Percentiles rank a stretch among this genome's conserved stretches.
These are phyloP conservation scores for Pleurotus cornucopiae DNA, from an alignment of 768 basidiomycete genomes.

Conservation along the genomic window DNA sequence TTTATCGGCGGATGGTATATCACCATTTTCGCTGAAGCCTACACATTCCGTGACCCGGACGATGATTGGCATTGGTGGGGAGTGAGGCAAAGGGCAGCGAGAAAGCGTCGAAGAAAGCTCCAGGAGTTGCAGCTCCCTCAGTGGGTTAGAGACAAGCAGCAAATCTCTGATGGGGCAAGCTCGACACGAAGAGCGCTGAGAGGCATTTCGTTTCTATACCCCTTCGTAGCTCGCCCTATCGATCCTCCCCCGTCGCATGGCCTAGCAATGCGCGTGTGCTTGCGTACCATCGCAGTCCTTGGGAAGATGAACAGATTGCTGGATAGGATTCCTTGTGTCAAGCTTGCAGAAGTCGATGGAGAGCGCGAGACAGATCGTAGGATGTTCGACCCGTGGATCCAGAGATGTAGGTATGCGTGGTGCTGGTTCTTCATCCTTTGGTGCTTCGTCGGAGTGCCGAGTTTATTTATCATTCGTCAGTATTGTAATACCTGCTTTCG, in stretches of 20 bases:
- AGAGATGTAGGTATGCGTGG: constrained; percentile 55
- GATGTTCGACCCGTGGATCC: constrained; percentile 56
- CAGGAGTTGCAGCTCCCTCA: constrained; percentile 25
- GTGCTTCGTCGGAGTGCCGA: constrained; percentile 4
- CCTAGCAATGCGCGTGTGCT: constrained; percentile 10
- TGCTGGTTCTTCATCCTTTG: constrained; percentile 28
- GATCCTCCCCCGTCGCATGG: constrained; percentile 24
- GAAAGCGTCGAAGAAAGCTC: constrained; percentile 10
- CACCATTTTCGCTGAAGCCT: constrained; percentile 38
- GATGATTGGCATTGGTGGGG: constrained; percentile 13
- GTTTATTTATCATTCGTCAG: constrained; percentile 6
- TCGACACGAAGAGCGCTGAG: constrained; percentile 3
- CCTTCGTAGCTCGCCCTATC: constrained; percentile 52
- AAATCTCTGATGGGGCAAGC: constrained; percentile 25
- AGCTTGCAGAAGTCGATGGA: constrained; percentile 37
- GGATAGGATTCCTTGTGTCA: constrained; percentile 41
- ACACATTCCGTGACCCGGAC: constrained; percentile 28
- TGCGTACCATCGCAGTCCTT: constrained; percentile 27
- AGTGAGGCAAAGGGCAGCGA: constrained; percentile 12
- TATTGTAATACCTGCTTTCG: constrained; percentile 2
- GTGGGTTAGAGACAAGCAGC: constrained; percentile 40
- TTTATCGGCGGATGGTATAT: constrained; percentile 74
- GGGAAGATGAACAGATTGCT: constrained; percentile 39
- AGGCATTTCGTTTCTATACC: constrained; percentile 53
- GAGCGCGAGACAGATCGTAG: constrained; percentile 39